A percentile compares a stretch with the other conserved stretches of the same genome.
These are phyloP conservation scores for Plantago lanceolata DNA, from an alignment of 305 asterid species.

Conservation along the genomic window DNA sequence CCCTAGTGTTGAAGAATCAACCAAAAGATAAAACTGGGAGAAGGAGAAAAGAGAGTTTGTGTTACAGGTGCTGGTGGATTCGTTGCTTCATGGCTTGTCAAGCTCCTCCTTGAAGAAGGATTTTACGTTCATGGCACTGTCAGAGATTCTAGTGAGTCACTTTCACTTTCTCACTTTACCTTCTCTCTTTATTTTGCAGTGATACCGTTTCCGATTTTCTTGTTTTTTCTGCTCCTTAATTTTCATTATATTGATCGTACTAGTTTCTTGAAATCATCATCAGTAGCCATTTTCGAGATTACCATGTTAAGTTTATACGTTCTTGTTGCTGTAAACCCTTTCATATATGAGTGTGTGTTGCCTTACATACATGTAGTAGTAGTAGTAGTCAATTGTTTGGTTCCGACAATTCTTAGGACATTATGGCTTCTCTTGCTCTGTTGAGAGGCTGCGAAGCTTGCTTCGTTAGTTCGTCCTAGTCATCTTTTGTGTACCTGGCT, in stretches of 20 bases:
- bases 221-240: neutral
- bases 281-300: too few relatives aligned
- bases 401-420: too few relatives aligned
- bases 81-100: slow-evolving; percentile 41
- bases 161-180: neutral
- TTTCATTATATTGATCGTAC: too few relatives aligned
- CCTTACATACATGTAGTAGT: too few relatives aligned
- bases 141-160: slow-evolving; percentile 35
- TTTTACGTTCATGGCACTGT: slow-evolving; percentile 42
- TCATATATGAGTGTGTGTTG: too few relatives aligned
- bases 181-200: neutral
- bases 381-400: too few relatives aligned
- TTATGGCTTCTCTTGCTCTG: too few relatives aligned
- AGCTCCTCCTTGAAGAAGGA: slow-evolving; percentile 38
- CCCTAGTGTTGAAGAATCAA: too few relatives aligned
- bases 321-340: too few relatives aligned
- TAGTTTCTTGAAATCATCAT: too few relatives aligned
- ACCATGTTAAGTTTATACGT: too few relatives aligned
- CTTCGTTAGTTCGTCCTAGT: neutral
- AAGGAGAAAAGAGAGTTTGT: slow-evolving; percentile 27
- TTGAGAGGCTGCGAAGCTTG: too few relatives aligned
- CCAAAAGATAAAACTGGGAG: slow-evolving; percentile 15
- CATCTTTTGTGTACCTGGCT: neutral
- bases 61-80: slow-evolving; percentile 50
- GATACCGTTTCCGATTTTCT: neutral